Conservation (phyloP, 2,329 filamentous ascomycete genomes). For the Paecilomyces fulvus region DNA sequence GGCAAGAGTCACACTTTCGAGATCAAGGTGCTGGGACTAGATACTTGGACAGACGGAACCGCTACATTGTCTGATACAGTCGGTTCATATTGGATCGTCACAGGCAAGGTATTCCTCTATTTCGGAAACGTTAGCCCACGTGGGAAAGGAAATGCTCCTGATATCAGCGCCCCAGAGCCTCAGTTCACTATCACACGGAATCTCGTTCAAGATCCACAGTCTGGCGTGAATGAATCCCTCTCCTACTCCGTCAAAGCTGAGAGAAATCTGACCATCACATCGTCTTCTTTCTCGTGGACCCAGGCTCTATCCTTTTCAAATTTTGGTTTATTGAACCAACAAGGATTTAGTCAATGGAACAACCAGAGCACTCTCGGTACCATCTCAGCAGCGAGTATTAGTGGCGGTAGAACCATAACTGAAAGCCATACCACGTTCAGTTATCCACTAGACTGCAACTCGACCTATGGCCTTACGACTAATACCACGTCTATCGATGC, state of each 20-base stretch:
- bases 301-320: constrained; percentile 53
- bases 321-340: constrained; percentile 45
- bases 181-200: constrained; percentile 39
- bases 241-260: constrained; percentile 50
- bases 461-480: constrained; percentile 39
- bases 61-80: constrained; percentile 48
- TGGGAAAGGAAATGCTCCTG: constrained; percentile 14
- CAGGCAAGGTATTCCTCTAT: constrained; percentile 76
- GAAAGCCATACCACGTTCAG: constrained; percentile 35
- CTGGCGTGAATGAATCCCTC: constrained; percentile 52
- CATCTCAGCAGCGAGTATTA: constrained; percentile 16
- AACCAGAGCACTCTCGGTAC: constrained; percentile 44
- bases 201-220: constrained; percentile 24
- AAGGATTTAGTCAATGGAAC: constrained; percentile 48
- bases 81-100: constrained; percentile 64
- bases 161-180: constrained; percentile 32
- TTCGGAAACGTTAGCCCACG: constrained; percentile 38
- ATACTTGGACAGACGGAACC: constrained; percentile 44
- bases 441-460: constrained; percentile 55
- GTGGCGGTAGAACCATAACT: constrained; percentile 26
- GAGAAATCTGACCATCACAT: constrained; percentile 47
- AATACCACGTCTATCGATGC: constrained; percentile 43
- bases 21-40: constrained; percentile 58
- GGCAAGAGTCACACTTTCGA: constrained; percentile 57
- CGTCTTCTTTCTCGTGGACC: constrained; percentile 45